These are phyloP conservation scores for Cercospora beticola DNA, from an alignment of 2,329 filamentous ascomycete species.

Conservation along the genomic window DNA sequence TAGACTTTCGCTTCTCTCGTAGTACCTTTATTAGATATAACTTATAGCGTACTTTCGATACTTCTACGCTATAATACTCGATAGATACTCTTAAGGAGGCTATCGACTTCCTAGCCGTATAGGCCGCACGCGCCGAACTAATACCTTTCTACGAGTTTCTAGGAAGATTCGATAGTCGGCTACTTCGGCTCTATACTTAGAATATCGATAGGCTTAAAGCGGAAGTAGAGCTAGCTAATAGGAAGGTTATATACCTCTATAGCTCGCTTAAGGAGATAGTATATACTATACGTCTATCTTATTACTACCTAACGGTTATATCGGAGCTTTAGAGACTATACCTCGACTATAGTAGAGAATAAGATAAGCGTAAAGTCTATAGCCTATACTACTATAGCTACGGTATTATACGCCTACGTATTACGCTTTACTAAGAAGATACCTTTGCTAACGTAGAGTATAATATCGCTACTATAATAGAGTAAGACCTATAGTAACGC, in stretches of 20 bases:
- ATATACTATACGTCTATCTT: background rate
- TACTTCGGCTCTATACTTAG: slow-evolving; percentile 5
- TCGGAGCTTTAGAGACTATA: background rate
- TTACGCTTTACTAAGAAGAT: slow-evolving; percentile 4
- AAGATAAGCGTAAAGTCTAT: background rate
- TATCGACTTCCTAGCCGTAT: background rate
- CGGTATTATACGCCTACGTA: slow-evolving; percentile 6
- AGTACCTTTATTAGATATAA: background rate
- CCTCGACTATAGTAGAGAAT: background rate
- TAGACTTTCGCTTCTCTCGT: slow-evolving; percentile 76
- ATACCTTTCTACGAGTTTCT: slow-evolving; percentile 1
- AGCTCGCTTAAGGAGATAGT: slow-evolving; percentile 1
- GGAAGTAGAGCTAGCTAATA: background rate
- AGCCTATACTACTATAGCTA: background rate
- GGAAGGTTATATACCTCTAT: background rate
- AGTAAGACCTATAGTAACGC: background rate
- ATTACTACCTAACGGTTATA: background rate
- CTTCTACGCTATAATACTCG: slow-evolving; percentile 1
- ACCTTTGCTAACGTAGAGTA: background rate
- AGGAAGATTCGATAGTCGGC: background rate
- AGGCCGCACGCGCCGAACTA: background rate
- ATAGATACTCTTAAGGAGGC: background rate
- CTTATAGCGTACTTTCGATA: background rate
- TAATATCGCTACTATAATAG: background rate
- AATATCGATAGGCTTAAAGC: background rate